Conservation (phyloP, 2,329 filamentous ascomycete genomes). For the Orbilia javanica region DNA sequence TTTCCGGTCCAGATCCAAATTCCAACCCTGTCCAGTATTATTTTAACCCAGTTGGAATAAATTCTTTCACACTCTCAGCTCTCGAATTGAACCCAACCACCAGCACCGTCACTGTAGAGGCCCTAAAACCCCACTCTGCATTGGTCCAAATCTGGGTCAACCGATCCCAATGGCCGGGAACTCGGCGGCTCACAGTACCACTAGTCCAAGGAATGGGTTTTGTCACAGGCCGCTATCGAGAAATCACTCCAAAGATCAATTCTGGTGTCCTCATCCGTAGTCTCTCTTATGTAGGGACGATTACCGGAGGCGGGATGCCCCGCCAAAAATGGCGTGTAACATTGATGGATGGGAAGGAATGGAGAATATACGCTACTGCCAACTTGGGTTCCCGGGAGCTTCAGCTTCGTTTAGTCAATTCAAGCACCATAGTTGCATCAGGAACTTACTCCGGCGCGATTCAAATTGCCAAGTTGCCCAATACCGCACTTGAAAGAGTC, state of each 20-base stretch:
- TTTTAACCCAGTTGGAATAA: constrained; percentile 83
- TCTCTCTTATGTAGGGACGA: constrained; percentile 69
- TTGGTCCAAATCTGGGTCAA: constrained; percentile 76
- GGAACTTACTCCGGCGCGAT: constrained; percentile 81
- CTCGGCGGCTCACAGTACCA: constrained; percentile 76
- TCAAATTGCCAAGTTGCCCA: constrained; percentile 80
- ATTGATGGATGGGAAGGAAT: constrained; percentile 78
- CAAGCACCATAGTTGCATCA: constrained; percentile 75
- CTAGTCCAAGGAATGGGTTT: constrained; percentile 91
- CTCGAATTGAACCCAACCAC: constrained; percentile 76
- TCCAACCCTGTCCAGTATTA: constrained; percentile 78
- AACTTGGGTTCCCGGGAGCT: constrained; percentile 71
- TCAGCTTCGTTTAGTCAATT: constrained; percentile 75
- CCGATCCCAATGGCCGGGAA: constrained; percentile 70
- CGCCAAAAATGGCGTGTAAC: constrained; percentile 78
- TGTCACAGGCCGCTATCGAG: constrained; percentile 81
- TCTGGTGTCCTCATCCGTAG: constrained; percentile 80
- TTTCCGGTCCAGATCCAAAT: constrained; percentile 72
- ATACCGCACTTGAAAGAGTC: constrained; percentile 71
- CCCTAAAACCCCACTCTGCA: constrained; percentile 72
- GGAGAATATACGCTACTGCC: constrained; percentile 82
- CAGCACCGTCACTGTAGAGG: constrained; percentile 69
- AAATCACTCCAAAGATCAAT: constrained; percentile 78
- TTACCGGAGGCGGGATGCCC: constrained; percentile 65
- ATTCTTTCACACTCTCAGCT: constrained; percentile 84